Base-by-base conservation (phyloP, 2,329 filamentous ascomycete genomes). In the Diaporthe ilicicola region DNA sequence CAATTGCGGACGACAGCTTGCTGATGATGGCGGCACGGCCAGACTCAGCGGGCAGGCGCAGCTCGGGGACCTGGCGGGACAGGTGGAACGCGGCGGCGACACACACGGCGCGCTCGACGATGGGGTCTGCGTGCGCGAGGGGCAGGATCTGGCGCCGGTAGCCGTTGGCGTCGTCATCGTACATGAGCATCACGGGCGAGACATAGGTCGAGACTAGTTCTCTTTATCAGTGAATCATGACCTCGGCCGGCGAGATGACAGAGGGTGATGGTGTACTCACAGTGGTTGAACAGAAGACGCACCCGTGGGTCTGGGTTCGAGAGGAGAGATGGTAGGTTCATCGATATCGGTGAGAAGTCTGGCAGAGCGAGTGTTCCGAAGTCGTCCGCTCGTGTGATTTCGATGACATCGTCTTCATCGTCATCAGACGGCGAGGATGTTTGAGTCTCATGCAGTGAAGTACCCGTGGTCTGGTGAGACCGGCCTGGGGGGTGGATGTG, bases 141-240 rank as follows among this genome's bases (percentile, higher is more conserved):
- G 71, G 71, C 0, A 72, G 48, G n/a, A 72, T 67, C 29, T 72
- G 67, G n/a, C 70, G 62, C 3, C 71, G 22, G 13, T 72, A 72
- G 22, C 71, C 71, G 54, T 72, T 72, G 37, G 68, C 46, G n/a
- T 69, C 68, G 2, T 67, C 71, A 27, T 72, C 71, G 37, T 70
- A 72, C 68, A 72, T 61, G 39, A 72, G 59, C 71, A 72, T 72
- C 9, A 72, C 71, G 0, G 71, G 71, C 4, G 71, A 72, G 32
- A 72, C 71, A 44, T 72, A 34, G n/a, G 62, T 51, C 4, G 48
- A 55, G 54, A 72, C 71, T 72, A 27, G 32, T 1, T 7, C 15
- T 3, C 3, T 6, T 1, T 17, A 15, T 70, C 13, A 70, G 54
- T 32, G 19, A 7, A n/a, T n/a, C 17, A 15, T 17, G 13, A n/a